Evolutionary conservation across 768 basidiomycete species (phyloP).

Genomic region (Tylopilus plumbeoviolaceoides): DNA sequence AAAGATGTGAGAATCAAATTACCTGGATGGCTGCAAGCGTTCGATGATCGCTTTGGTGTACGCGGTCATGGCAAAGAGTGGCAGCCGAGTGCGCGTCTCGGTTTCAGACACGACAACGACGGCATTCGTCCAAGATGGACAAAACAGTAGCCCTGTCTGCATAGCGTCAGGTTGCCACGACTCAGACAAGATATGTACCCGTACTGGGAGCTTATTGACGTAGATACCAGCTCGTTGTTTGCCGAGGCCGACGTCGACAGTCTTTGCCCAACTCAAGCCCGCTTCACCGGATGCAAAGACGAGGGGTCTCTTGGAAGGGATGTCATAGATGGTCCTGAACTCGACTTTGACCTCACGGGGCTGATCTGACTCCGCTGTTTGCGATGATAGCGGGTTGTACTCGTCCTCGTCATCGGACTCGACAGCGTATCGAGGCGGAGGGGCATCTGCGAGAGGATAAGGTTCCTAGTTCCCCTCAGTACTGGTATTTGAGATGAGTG

Average conservation of each 20-base stretch:
- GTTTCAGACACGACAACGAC: constrained; percentile 52
- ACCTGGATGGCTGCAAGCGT: constrained; percentile 46
- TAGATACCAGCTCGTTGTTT: constrained; percentile 46
- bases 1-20: not conserved
- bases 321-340: constrained; percentile 34
- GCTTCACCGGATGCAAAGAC: constrained; percentile 46
- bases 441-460: constrained; percentile 52
- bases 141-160: constrained; percentile 51
- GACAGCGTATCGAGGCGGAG: constrained; percentile 56
- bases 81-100: constrained; percentile 39
- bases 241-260: constrained; percentile 45
- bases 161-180: not conserved
- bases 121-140: constrained; percentile 44
- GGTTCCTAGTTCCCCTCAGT: constrained; percentile 37
- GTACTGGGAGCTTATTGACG: constrained; percentile 46
- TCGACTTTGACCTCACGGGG: constrained; percentile 29
- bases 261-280: constrained; percentile 47
- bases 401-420: constrained; percentile 73
- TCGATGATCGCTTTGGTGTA: constrained; percentile 45
- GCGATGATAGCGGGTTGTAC: constrained; percentile 37
- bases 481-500: not conserved
- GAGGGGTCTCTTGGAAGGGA: constrained; percentile 29
- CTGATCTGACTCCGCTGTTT: constrained; percentile 6
- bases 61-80: constrained; percentile 45
- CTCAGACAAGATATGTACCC: not conserved